These are phyloP conservation scores for Begonia loranthoides DNA, from an alignment of 306 rosid genomes.

Conservation along the genomic window DNA sequence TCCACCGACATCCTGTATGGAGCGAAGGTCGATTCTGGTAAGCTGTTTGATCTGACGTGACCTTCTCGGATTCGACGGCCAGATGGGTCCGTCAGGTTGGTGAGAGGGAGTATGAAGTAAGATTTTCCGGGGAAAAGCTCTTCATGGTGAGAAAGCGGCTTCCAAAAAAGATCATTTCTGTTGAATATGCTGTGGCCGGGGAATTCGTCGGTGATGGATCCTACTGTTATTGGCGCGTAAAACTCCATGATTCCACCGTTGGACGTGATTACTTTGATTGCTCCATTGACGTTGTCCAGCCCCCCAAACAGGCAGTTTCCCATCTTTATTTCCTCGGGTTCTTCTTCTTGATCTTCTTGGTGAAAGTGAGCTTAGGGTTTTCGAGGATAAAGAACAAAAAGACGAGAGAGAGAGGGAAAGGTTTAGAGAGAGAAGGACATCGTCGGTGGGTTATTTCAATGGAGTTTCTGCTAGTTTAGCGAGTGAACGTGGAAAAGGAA, in stretches of 20 bases:
- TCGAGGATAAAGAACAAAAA: too few relatives aligned
- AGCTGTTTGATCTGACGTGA: conserved; percentile 58
- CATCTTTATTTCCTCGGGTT: not conserved
- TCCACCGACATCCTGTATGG: conserved; percentile 67
- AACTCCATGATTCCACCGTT: conserved; percentile 88
- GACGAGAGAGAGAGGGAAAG: too few relatives aligned
- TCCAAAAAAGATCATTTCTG: conserved; percentile 69
- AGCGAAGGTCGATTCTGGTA: conserved; percentile 27
- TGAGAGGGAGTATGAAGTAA: conserved; percentile 55
- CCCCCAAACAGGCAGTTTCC: conserved; percentile 14
- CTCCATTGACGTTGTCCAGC: conserved; percentile 1
- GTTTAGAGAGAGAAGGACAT: too few relatives aligned
- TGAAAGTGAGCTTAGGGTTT: too few relatives aligned
- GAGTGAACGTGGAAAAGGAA: too few relatives aligned
- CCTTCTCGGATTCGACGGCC: conserved; percentile 32
- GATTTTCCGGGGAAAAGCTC: conserved; percentile 49
- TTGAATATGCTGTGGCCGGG: conserved; percentile 60
- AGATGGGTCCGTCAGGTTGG: not conserved
- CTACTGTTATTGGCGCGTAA: conserved; percentile 37
- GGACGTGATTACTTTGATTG: conserved; percentile 49
- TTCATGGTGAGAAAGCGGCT: conserved; percentile 36
- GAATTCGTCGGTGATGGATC: conserved; percentile 49
- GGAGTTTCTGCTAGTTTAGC: too few relatives aligned
- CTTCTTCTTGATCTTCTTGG: too few relatives aligned
- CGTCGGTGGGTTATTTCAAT: too few relatives aligned